phyloP scores from a whole-genome alignment of 495 filamentous ascomycete species.

The Halenospora varia region DNA sequence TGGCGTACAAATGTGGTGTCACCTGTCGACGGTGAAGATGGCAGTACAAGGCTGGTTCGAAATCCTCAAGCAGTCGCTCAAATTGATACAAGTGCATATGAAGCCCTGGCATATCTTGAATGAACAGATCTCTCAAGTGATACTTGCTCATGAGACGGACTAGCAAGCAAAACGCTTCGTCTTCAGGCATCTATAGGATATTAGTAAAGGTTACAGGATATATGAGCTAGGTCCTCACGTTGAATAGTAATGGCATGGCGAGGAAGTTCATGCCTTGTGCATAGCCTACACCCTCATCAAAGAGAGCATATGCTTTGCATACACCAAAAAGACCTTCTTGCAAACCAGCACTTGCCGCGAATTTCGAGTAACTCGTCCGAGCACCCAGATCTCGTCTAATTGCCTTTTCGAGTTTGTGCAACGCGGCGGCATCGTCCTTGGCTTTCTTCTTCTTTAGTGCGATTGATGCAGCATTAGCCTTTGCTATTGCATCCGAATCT shows the following conservation, averaged over 20 bases:
- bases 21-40: conserved; percentile 87
- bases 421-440: conserved; percentile 65
- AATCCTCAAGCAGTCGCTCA: conserved; percentile 88
- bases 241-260: conserved; percentile 95
- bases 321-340: conserved; percentile 94
- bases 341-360: conserved; percentile 77
- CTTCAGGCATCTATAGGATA: conserved; percentile 80
- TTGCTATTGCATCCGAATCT: conserved; percentile 60
- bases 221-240: conserved; percentile 51
- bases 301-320: conserved; percentile 96
- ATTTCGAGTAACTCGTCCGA: conserved; percentile 94
- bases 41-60: conserved; percentile 91
- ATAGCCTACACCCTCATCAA: conserved; percentile 92
- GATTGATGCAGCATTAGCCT: conserved; percentile 60
- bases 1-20: conserved; percentile 89
- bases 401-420: conserved; percentile 82
- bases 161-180: conserved; percentile 91
- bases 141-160: conserved; percentile 97
- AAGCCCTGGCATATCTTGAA: conserved; percentile 93
- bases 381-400: conserved; percentile 89
- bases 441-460: conserved; percentile 68
- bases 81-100: conserved; percentile 94
- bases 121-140: conserved; percentile 86
- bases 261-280: conserved; percentile 99
- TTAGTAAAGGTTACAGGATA: conserved; percentile 1